Conservation (phyloP, 176 grass and related monocot genomes). For the Chloris gayana region DNA sequence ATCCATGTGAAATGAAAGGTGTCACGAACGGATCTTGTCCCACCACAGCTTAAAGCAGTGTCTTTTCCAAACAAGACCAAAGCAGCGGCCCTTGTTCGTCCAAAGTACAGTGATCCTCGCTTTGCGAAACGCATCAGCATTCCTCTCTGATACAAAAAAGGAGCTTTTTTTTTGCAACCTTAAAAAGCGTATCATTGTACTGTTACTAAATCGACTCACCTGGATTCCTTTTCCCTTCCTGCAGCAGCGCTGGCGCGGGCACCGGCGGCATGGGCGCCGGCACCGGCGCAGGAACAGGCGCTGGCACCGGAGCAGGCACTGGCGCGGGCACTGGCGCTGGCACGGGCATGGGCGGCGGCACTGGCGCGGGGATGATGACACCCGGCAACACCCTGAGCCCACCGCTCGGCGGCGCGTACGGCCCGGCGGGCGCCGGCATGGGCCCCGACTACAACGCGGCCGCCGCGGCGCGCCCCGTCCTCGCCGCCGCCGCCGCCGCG, state of each 20-base stretch:
- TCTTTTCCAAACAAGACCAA: conserved; percentile 11
- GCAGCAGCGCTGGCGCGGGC: not conserved
- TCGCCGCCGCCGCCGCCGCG: not conserved
- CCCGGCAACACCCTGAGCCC: conserved; percentile 40
- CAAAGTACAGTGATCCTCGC: not conserved
- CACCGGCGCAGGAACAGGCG: not conserved
- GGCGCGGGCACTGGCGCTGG: not conserved
- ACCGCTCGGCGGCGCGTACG: conserved; percentile 52
- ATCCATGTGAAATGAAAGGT: conserved; percentile 36
- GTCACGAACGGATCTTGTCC: not conserved
- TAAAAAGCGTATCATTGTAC: not conserved
- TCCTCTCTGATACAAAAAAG: not conserved
- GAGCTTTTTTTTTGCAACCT: not conserved
- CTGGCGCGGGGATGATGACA: conserved; percentile 1
- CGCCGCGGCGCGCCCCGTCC: not conserved
- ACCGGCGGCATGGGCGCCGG: not conserved
- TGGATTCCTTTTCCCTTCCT: not conserved
- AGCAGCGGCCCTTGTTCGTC: not conserved
- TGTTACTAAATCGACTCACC: not conserved
- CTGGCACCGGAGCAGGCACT: not conserved
- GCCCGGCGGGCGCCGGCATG: conserved; percentile 35
- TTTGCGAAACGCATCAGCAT: not conserved
- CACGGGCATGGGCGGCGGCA: not conserved
- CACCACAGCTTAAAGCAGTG: conserved; percentile 11
- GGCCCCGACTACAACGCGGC: conserved; percentile 41